Evolutionary conservation across 345 rosid species (phyloP).

Genomic region (Citrus glauca): DNA sequence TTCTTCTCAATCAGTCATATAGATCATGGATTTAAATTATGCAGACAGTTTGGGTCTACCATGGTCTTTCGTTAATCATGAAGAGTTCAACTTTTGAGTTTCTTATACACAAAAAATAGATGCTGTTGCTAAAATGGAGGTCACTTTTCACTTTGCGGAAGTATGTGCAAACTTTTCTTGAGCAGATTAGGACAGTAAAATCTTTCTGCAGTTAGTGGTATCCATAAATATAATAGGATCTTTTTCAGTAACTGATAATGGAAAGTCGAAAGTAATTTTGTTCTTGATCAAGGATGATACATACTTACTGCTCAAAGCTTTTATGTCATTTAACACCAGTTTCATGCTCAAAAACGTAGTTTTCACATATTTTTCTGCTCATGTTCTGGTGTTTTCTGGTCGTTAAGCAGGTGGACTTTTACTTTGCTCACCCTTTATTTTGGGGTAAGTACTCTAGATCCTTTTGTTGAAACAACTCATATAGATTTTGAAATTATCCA

Average conservation of each 20-base stretch:
- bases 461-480: not conserved
- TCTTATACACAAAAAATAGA: not conserved
- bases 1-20: not conserved
- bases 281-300: not conserved
- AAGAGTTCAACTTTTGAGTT: not conserved
- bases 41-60: not conserved
- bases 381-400: constrained; percentile 12
- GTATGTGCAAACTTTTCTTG: not conserved
- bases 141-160: not conserved
- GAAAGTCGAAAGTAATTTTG: not conserved
- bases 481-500: not conserved
- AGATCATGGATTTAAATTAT: not conserved
- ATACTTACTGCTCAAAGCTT: not conserved
- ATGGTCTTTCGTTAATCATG: not conserved
- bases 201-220: not conserved
- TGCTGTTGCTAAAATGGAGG: not conserved
- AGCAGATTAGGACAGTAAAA: not conserved
- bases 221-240: too few relatives aligned
- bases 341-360: not conserved
- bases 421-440: constrained; percentile 58
- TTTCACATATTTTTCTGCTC: constrained; percentile 3
- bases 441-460: constrained; percentile 45
- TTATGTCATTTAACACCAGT: not conserved
- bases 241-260: not conserved
- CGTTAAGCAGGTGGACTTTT: constrained; percentile 58